Base-by-base conservation (phyloP, 2,329 filamentous ascomycete species). In the Neonectria neomacrospora region DNA sequence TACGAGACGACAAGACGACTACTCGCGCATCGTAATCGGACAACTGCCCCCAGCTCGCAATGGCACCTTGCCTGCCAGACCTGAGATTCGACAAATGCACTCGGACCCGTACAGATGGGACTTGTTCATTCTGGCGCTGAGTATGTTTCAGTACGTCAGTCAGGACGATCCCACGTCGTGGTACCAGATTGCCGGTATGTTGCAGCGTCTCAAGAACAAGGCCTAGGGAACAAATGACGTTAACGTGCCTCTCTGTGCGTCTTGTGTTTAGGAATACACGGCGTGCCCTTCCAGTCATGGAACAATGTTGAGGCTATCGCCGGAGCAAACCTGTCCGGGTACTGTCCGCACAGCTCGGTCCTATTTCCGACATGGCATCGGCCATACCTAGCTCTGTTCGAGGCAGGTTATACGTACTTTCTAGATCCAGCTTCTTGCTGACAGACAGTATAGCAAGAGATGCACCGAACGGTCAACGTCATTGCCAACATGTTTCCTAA, bases 321-420 rank as follows among this genome's bases (percentile, higher is more conserved):
- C 2, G 86, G 86, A 2, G 86, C 85, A 62, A 80, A 83, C 60
- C 79, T 82, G 41, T 82, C 85, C 16, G 93, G 92, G 53, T 96
- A 94, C 76, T 96, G 93, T 76, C 87, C 87, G 14, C 93, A 97
- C 77, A 86, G 84, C 23, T 91, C 91, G 1, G 87, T 90, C 42
- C 80, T 96, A 16, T 96, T 97, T 75, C 87, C 90, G 41, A 85
- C 89, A 41, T 96, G 93, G 93, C 93, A 97, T 81, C 87, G 93
- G 53, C 91, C 92, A 1, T 96, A 95, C 76, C 81, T 96, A 62
- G 85, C 83, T 30, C 76, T 88, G 54, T 86, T 86, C 61, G 86
- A 88, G 81, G 86, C 85, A 64, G 61, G 74, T 39, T 2, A 8
- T 28, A 3, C 9, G 7, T 16, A 10, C 2, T 2, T 16, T 7